phyloP scores from a whole-genome alignment of 768 basidiomycete genomes.

The Inosperma sp. region DNA sequence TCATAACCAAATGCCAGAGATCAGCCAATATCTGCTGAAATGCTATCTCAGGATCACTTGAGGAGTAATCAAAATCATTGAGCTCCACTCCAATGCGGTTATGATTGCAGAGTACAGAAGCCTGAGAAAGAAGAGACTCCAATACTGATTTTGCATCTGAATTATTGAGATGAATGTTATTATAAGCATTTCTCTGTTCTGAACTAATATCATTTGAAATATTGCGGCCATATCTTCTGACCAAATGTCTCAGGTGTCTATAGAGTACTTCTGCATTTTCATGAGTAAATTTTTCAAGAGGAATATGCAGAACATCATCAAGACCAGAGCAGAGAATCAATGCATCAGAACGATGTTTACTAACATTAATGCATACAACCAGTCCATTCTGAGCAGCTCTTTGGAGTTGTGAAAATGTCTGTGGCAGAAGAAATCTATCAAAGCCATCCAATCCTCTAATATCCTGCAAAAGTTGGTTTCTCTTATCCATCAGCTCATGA shows the following conservation, averaged over 20 bases:
- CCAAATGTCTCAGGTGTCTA: not conserved
- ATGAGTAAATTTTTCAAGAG: slow-evolving; percentile 7
- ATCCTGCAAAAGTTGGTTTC: not conserved
- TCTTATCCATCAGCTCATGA: not conserved
- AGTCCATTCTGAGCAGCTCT: not conserved
- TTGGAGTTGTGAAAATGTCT: not conserved
- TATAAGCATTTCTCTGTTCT: too few relatives aligned
- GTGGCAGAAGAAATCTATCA: slow-evolving; percentile 1
- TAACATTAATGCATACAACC: slow-evolving; percentile 13
- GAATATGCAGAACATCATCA: slow-evolving; percentile 17
- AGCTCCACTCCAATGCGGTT: too few relatives aligned
- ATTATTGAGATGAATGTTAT: too few relatives aligned
- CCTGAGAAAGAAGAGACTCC: too few relatives aligned
- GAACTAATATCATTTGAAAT: too few relatives aligned
- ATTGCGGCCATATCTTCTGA: not conserved
- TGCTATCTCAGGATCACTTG: too few relatives aligned
- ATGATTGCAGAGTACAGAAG: too few relatives aligned
- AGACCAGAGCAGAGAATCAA: too few relatives aligned
- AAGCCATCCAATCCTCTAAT: slow-evolving; percentile 4
- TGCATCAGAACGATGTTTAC: slow-evolving; percentile 19
- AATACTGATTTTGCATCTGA: too few relatives aligned
- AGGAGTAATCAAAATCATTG: too few relatives aligned
- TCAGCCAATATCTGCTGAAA: too few relatives aligned
- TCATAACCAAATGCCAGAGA: too few relatives aligned
- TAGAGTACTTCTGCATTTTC: slow-evolving; percentile 6